A percentile compares a stretch with the other conserved stretches of the same genome.
Evolutionary conservation across 208 protist genomes (phyloP).

Genomic region (Polymyxa betae): DNA sequence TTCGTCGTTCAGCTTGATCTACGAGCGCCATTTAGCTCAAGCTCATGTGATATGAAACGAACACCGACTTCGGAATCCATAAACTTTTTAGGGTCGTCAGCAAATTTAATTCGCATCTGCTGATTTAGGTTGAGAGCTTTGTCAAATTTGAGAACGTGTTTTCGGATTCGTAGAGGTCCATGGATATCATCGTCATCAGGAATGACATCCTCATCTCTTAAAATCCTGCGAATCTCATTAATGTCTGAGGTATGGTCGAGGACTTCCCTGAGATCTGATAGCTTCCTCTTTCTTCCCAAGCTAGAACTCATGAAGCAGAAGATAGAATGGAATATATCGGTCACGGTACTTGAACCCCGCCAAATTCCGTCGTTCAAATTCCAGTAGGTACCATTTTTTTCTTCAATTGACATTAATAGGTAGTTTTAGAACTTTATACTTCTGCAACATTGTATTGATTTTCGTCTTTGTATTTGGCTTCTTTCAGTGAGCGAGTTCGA

Average conservation of each 20-base stretch:
- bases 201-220: not conserved
- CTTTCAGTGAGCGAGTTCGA: conserved; percentile 63
- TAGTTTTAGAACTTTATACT: not conserved
- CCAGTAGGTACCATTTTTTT: too few species aligned
- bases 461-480: conserved; percentile 49
- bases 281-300: conserved; percentile 17
- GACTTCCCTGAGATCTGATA: not conserved
- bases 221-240: not conserved
- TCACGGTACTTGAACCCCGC: too few species aligned
- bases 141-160: not conserved
- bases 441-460: not conserved
- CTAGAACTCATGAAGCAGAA: too few species aligned
- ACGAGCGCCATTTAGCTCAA: not conserved
- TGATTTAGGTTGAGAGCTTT: conserved; percentile 24
- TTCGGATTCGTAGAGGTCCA: not conserved
- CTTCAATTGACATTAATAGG: too few species aligned
- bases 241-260: not conserved
- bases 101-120: conserved; percentile 20
- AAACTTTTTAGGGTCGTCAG: not conserved
- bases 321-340: too few species aligned
- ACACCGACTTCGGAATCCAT: conserved; percentile 23
- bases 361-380: too few species aligned
- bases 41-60: not conserved
- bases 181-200: not conserved
- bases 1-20: not conserved